These are phyloP conservation scores for Rhododendron henanense DNA, from an alignment of 148 eudicot genomes.

Conservation along the genomic window DNA sequence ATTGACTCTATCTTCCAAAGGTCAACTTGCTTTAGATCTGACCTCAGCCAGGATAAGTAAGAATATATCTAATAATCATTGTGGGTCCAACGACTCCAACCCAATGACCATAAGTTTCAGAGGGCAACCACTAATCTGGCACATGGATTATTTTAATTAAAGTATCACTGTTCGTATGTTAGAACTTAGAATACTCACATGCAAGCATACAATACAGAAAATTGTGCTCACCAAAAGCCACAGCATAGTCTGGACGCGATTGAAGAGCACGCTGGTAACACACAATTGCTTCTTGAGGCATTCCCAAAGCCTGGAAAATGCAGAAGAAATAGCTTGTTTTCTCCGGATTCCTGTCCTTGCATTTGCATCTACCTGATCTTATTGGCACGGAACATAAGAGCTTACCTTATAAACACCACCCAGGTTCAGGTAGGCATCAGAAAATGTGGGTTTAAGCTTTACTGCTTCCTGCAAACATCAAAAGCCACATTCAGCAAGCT, in stretches of 20 bases:
- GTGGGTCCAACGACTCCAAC: not conserved
- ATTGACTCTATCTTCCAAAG: not conserved
- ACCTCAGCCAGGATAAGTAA: not conserved
- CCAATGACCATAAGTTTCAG: not conserved
- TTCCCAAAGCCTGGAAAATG: conserved; percentile 74
- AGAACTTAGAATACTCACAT: not conserved
- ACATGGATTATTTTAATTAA: not conserved
- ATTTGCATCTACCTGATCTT: conserved; percentile 17
- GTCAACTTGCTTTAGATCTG: not conserved
- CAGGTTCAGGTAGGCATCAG: conserved; percentile 80
- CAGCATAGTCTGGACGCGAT: conserved; percentile 75
- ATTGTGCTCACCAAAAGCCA: conserved; percentile 68
- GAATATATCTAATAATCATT: not conserved
- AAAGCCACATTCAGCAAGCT: not conserved
- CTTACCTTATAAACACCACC: conserved; percentile 95
- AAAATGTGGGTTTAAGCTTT: conserved; percentile 75
- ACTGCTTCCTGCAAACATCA: conserved; percentile 70
- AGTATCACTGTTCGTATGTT: not conserved
- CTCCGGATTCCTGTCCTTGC: conserved; percentile 16
- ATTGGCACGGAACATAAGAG: conserved; percentile 14
- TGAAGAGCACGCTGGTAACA: conserved; percentile 89
- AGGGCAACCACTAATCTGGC: not conserved
- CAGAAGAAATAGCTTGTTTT: conserved; percentile 16
- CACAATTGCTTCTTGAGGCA: conserved; percentile 83
- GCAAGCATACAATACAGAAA: not conserved